Evolutionary conservation across 2,329 filamentous ascomycete genomes (phyloP).

Genomic region (Microdochium paspali): DNA sequence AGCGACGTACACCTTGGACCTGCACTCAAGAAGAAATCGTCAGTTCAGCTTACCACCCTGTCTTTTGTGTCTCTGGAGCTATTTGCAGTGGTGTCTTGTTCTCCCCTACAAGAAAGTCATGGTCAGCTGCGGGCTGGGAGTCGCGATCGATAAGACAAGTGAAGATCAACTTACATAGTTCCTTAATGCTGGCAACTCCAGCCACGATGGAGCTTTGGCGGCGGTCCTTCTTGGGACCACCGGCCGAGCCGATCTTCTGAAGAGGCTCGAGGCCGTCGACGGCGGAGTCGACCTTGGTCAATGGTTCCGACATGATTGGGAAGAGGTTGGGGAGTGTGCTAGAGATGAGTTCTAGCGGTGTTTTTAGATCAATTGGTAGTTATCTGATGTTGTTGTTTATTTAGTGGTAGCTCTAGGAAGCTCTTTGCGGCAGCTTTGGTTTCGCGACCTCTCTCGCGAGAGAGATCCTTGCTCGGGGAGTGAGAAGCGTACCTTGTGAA

Average conservation of each 20-base stretch:
- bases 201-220: constrained; percentile 64
- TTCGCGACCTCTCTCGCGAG: no score
- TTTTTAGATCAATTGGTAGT: background rate
- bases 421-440: background rate
- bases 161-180: constrained; percentile 57
- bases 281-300: constrained; percentile 77
- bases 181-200: constrained; percentile 74
- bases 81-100: constrained; percentile 64
- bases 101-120: constrained; percentile 53
- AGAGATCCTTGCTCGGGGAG: background rate
- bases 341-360: background rate
- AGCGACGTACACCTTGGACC: no score
- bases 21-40: no score
- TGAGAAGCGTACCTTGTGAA: background rate
- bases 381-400: background rate
- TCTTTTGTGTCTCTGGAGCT: constrained; percentile 74
- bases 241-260: background rate
- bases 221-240: constrained; percentile 41
- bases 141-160: constrained; percentile 4
- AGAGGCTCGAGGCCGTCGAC: constrained; percentile 55
- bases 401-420: background rate
- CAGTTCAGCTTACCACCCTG: constrained; percentile 74
- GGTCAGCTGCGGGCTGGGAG: constrained; percentile 2
- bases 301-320: background rate
- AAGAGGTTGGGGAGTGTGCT: background rate